phyloP scores from a whole-genome alignment of 305 asterid species.

The Rubia tinctorum region DNA sequence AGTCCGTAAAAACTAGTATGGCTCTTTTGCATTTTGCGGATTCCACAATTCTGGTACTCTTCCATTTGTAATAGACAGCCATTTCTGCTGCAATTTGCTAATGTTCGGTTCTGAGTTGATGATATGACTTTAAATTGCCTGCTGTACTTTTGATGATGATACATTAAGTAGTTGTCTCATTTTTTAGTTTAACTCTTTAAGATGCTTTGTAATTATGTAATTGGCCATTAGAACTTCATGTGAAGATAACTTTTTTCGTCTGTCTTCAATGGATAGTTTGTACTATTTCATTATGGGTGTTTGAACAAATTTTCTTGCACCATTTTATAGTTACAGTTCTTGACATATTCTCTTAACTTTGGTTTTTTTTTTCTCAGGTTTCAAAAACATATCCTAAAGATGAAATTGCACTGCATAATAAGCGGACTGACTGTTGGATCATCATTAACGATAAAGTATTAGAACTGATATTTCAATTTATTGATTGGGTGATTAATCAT shows the following conservation, averaged over 20 bases:
- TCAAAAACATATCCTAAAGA: conserved; percentile 35
- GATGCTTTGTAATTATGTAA: neutral
- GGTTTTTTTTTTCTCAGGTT: conserved; percentile 26
- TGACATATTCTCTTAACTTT: neutral
- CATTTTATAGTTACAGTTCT: neutral
- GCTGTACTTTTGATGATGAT: neutral
- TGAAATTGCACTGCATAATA: conserved; percentile 77
- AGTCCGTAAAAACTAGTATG: neutral
- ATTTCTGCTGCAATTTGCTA: neutral
- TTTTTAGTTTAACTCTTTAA: neutral
- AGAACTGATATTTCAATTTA: neutral
- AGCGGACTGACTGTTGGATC: conserved; percentile 90
- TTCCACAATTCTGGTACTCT: neutral
- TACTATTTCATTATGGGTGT: neutral
- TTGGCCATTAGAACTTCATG: neutral
- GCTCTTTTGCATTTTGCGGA: neutral
- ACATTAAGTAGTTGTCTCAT: neutral
- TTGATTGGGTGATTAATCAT: neutral
- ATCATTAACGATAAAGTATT: conserved; percentile 84
- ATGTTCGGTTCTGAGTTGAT: neutral
- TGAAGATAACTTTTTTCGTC: neutral
- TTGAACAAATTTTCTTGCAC: neutral
- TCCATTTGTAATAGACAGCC: neutral
- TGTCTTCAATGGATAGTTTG: neutral
- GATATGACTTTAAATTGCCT: neutral